Conservation (phyloP, 768 basidiomycete genomes). For the Leccinum variicolor region DNA sequence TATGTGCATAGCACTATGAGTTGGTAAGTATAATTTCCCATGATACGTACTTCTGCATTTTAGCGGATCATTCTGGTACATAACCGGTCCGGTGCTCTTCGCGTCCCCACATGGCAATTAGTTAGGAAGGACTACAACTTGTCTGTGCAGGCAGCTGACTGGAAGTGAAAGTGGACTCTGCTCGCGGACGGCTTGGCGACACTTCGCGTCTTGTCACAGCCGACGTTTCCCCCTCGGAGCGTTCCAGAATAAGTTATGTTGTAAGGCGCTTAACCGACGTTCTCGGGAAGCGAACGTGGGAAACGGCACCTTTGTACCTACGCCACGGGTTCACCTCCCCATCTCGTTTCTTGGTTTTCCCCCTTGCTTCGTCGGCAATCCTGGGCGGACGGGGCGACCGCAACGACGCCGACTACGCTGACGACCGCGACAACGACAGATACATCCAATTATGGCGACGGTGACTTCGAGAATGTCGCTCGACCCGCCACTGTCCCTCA, state of each 20-base stretch:
- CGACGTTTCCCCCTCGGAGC: neutral
- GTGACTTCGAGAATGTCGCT: slow-evolving; percentile 17
- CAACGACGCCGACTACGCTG: slow-evolving; percentile 11
- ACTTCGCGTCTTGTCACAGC: slow-evolving; percentile 6
- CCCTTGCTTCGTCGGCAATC: slow-evolving; percentile 10
- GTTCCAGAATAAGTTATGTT: neutral
- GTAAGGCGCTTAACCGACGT: slow-evolving; percentile 16
- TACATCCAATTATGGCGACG: slow-evolving; percentile 12
- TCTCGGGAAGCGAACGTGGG: slow-evolving; percentile 22
- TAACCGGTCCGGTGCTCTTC: neutral
- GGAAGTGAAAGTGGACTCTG: neutral
- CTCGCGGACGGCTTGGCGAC: neutral
- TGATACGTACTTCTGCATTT: neutral
- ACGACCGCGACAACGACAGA: slow-evolving; percentile 4
- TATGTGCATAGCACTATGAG: neutral
- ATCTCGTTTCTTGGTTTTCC: slow-evolving; percentile 21
- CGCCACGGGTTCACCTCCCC: slow-evolving; percentile 7
- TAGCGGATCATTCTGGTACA: neutral
- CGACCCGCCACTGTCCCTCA: slow-evolving; percentile 6
- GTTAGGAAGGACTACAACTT: neutral
- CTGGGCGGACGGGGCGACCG: slow-evolving; percentile 12
- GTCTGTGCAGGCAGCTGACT: neutral
- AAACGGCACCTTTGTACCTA: slow-evolving; percentile 16
- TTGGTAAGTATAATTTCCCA: neutral
- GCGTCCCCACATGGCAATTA: neutral